These are phyloP conservation scores for Galerina marginata DNA, from an alignment of 768 basidiomycete species.

Conservation along the genomic window DNA sequence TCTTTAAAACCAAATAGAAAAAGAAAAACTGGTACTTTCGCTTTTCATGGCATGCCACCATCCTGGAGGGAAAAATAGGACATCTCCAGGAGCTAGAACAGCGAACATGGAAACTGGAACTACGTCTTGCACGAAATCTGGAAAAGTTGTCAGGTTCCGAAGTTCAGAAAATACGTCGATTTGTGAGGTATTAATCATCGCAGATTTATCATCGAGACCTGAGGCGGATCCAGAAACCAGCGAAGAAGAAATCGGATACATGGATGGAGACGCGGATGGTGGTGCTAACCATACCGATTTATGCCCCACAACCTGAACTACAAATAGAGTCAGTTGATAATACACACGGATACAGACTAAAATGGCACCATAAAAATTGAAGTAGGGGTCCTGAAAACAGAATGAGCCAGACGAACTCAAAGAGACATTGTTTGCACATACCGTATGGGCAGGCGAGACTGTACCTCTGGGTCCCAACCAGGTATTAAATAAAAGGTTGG, in stretches of 20 bases:
- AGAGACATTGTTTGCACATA: slow-evolving; percentile 28
- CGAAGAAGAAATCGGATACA: slow-evolving; percentile 59
- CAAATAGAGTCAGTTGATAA: slow-evolving; percentile 14
- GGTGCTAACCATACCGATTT: slow-evolving; percentile 95
- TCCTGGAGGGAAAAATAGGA: slow-evolving; percentile 87
- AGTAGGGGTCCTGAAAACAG: slow-evolving; percentile 81
- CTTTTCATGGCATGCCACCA: slow-evolving; percentile 96
- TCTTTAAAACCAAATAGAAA: slow-evolving; percentile 87
- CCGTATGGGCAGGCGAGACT: slow-evolving; percentile 89
- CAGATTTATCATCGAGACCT: slow-evolving; percentile 36
- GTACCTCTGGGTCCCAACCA: slow-evolving; percentile 87
- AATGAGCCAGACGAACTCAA: slow-evolving; percentile 8
- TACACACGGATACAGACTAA: slow-evolving; percentile 1
- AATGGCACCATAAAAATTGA: slow-evolving; percentile 81
- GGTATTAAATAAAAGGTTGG: slow-evolving; percentile 70
- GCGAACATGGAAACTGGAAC: slow-evolving; percentile 63
- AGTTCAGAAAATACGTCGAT: slow-evolving; percentile 73
- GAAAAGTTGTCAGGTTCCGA: slow-evolving; percentile 37
- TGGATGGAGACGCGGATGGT: slow-evolving; percentile 54
- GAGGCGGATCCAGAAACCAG: background rate
- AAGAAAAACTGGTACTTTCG: slow-evolving; percentile 81
- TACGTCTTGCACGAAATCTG: slow-evolving; percentile 61
- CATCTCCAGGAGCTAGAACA: slow-evolving; percentile 80
- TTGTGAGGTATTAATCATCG: slow-evolving; percentile 77
- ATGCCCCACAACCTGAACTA: slow-evolving; percentile 86